Conservation (phyloP, 2,329 filamentous ascomycete species). For the Botryotinia narcissicola region DNA sequence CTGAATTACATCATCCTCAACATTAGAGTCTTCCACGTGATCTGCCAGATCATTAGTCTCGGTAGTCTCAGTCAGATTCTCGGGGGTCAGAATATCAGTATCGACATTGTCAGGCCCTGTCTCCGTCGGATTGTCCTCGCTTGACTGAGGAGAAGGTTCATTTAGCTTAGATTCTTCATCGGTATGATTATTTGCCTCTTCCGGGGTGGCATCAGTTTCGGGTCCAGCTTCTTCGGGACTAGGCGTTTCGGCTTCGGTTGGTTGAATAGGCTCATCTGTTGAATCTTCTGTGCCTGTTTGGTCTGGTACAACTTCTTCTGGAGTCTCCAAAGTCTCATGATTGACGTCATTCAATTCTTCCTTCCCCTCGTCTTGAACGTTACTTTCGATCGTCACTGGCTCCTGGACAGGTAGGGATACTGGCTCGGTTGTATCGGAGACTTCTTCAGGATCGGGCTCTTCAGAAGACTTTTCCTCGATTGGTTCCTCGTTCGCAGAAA, state of each 20-base stretch:
- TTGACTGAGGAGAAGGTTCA: not conserved
- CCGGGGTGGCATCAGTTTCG: not conserved
- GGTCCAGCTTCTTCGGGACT: not conserved
- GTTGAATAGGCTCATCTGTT: conserved; percentile 2
- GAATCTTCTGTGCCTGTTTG: not conserved
- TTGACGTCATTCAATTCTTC: not conserved
- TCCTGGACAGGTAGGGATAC: not conserved
- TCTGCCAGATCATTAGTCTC: not conserved
- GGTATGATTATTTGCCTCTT: not conserved
- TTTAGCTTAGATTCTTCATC: not conserved
- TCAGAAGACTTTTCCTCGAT: not conserved
- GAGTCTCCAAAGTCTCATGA: not conserved
- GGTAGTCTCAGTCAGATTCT: not conserved
- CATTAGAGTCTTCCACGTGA: not conserved
- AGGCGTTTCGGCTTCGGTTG: not conserved
- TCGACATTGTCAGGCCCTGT: not conserved
- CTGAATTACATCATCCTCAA: not conserved
- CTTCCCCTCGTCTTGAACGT: not conserved
- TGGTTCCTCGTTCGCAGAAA: not conserved
- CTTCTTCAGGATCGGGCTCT: not conserved
- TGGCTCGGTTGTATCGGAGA: not conserved
- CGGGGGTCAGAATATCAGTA: not conserved
- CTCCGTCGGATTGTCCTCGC: not conserved
- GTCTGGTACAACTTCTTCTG: not conserved
- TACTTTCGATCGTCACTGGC: not conserved